Evolutionary conservation across 106 monocot genomes (phyloP), one percentile per base, ranked within the genome.

Genomic region (Cymbidium sinense): DNA sequence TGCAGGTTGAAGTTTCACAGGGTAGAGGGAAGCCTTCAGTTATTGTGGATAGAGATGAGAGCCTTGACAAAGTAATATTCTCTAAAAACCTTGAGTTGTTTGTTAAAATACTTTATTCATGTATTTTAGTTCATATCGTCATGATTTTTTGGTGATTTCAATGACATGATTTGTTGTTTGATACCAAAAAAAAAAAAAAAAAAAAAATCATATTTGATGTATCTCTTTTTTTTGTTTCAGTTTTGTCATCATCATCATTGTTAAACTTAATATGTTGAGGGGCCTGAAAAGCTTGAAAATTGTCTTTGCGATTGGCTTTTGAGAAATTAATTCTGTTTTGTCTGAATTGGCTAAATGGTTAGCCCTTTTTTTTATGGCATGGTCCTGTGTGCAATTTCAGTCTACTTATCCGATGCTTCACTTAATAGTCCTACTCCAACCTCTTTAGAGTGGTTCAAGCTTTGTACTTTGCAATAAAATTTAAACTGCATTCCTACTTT

Each of bases 1-100:
- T 77, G 29, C 85, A 95, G 95, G 88, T 95, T 85, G 92, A 95
- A 82, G 92, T 95, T 79, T 83, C 90, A 12, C 87, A 78, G 30
- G 95, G 95, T 50, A 90, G 92, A 84, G 95, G 95, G 77, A 95
- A 77, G 74, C 95, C 95, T 74, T 79, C 86, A 4, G 34, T 80
- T 2, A 52, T 92, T 76, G 80, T 95, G 70, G 95, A 95, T 73
- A 95, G 85, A 81, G 95, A 95, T 87, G 95, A 95, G 77, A 84
- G 95, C 52, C 79, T 90, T 30, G 90, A 77, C 7, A 95, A 93
- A 82, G 95, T 95, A 83, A 64, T 7, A 76, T 58, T 51, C 29
- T 67, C 62, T 44, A n/a, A 21, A 80, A 4, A 19, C 19, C 7
- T 44, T 2, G 11, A 74, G 44, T 74, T 55, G 17, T 76, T 54